phyloP scores from a whole-genome alignment of 2,329 filamentous ascomycete species.

The Anisogramma anomala region DNA sequence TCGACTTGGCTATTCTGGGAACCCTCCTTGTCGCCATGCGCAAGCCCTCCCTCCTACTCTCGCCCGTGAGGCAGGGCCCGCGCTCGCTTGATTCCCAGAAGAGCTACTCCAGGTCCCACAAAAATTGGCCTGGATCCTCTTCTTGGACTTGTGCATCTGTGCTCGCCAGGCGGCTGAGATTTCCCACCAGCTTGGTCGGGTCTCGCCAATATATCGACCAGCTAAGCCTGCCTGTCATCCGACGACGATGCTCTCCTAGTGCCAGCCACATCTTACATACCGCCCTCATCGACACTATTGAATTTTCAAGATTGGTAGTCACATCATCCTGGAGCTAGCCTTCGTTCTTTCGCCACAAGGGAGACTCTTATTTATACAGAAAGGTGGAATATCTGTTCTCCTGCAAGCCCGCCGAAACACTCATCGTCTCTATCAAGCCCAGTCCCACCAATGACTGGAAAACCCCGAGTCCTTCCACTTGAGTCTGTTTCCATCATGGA shows the following conservation, averaged over 20 bases:
- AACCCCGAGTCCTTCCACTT: background rate
- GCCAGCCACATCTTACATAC: too few relatives aligned
- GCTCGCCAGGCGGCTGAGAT: slow-evolving; percentile 6
- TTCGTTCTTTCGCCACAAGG: slow-evolving; percentile 12
- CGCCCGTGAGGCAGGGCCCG: slow-evolving; percentile 7
- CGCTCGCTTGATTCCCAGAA: slow-evolving; percentile 11
- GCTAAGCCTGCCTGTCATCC: slow-evolving; percentile 2
- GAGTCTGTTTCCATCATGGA: slow-evolving; percentile 8
- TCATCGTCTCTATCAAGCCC: background rate
- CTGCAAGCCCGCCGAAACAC: too few relatives aligned
- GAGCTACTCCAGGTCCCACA: slow-evolving; percentile 6
- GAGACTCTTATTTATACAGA: slow-evolving; percentile 8
- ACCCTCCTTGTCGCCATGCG: slow-evolving; percentile 4
- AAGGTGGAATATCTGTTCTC: too few relatives aligned
- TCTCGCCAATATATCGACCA: slow-evolving; percentile 6
- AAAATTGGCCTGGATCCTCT: slow-evolving; percentile 5
- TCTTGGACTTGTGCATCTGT: slow-evolving; percentile 2
- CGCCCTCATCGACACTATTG: slow-evolving; percentile 10
- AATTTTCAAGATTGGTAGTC: slow-evolving; percentile 5
- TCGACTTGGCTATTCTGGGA: slow-evolving; percentile 10
- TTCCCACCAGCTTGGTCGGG: slow-evolving; percentile 4
- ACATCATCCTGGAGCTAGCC: slow-evolving; percentile 1
- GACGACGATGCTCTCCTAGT: slow-evolving; percentile 10
- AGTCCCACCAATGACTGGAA: background rate
- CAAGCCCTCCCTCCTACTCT: slow-evolving; percentile 2